Base-by-base conservation (phyloP, 495 filamentous ascomycete genomes). In the Tuber borchii region DNA sequence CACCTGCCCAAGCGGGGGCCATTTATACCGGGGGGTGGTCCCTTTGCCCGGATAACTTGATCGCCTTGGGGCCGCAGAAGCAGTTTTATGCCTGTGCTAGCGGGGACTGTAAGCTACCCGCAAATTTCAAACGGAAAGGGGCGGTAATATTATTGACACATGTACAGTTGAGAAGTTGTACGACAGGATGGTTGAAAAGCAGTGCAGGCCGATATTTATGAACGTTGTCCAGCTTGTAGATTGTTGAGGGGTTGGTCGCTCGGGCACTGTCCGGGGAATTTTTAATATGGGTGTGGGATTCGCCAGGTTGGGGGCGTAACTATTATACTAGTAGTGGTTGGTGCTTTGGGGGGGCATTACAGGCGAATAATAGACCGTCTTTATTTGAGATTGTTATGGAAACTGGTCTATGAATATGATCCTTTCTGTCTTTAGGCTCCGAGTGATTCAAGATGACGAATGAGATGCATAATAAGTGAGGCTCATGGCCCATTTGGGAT, bases 21-120 rank as follows among this genome's bases (percentile, higher is more conserved):
- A 85, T 93, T 81, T 90, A 88, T 84, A 93, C 89, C 22, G 86
- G 86, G 39, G 92, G 92, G 44, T 94, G 89, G 84, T 89, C 89
- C 14, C 81, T 88, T 37, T 92, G 91, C 72, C 45, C 71, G 20
- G 74, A 82, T 72, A 76, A 75, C 34, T 42, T 70, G 20, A 26
- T 82, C 17, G 76, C 80, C 48, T 46, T 82, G 44, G 80, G 80
- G 22, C 31, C 8, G 14, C 68, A 71, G 17, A 81, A 76, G 34
- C 19, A 56, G n/a, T 82, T 82, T 71, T 82, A 43, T 3, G 70
- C 70, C 31, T 82, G 80, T 20, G 37, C 16, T 17, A 82, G 79
- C 22, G 73, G 80, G 42, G 39, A 65, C 42, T 81, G 80, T 82
- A 69, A 72, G 79, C 76, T 22, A 6, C 26, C 5, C 46, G 37